A percentile compares a stretch with the other conserved stretches of the same genome.
phyloP scores from a whole-genome alignment of 176 grass and related monocot species.

The Stipa capillata region DNA sequence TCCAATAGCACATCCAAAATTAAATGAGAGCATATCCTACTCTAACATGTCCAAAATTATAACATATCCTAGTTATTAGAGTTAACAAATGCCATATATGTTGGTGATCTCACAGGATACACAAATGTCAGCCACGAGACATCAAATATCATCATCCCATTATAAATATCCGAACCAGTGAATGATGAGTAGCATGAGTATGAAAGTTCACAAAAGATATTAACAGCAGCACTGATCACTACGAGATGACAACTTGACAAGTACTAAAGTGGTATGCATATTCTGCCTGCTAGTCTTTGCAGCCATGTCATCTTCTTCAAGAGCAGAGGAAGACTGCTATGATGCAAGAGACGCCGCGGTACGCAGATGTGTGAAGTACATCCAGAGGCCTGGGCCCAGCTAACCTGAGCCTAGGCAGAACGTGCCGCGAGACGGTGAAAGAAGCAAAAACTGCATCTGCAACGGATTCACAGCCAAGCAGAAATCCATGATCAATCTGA shows the following conservation, averaged over 20 bases:
- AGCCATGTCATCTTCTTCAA: neutral
- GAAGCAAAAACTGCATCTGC: neutral
- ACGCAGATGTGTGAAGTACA: neutral
- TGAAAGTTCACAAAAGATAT: neutral
- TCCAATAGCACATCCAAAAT: neutral
- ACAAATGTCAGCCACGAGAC: neutral
- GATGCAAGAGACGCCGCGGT: neutral
- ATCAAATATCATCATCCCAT: neutral
- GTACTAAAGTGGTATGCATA: neutral
- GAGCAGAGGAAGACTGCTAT: neutral
- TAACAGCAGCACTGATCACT: neutral
- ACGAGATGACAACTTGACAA: neutral
- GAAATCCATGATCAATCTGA: neutral
- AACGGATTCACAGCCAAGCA: neutral
- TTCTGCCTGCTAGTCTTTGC: neutral
- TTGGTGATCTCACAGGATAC: neutral
- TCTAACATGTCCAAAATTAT: neutral
- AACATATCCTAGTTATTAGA: neutral
- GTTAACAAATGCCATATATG: neutral
- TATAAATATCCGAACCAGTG: neutral
- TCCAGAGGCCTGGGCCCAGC: neutral
- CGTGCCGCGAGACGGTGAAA: neutral
- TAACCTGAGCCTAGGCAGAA: neutral
- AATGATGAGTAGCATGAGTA: neutral
- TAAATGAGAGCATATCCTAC: neutral